A percentile compares a stretch with the other conserved stretches of the same genome.
Conservation (phyloP, 2,329 filamentous ascomycete genomes). For the Epichloe coenophiala region DNA sequence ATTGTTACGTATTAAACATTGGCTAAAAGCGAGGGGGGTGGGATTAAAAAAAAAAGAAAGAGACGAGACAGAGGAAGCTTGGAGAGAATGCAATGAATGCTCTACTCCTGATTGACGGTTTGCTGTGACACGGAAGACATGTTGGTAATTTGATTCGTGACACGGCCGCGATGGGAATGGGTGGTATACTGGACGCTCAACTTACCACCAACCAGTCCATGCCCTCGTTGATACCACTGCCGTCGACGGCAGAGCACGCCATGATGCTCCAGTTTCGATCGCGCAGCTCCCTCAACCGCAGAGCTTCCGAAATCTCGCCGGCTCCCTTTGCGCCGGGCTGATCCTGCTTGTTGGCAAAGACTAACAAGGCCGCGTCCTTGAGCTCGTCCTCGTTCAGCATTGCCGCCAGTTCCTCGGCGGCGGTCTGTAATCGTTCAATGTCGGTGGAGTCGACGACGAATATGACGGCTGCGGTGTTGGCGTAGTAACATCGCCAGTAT, state of each 20-base stretch:
- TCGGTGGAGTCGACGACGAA: constrained; percentile 98
- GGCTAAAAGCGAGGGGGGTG: not conserved
- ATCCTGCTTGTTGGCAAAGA: constrained; percentile 99
- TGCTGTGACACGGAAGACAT: constrained; percentile 15
- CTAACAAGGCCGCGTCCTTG: constrained; percentile 78
- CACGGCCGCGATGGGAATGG: not conserved
- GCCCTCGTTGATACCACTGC: constrained; percentile 84
- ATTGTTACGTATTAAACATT: constrained; percentile 17
- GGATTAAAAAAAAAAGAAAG: not conserved
- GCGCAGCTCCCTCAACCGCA: constrained; percentile 78
- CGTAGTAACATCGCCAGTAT: constrained; percentile 99
- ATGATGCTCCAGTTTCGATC: constrained; percentile 99
- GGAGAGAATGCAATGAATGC: not conserved
- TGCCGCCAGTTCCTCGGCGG: constrained; percentile 78
- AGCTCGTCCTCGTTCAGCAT: constrained; percentile 98
- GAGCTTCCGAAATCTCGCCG: constrained; percentile 87
- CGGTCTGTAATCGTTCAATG: constrained; percentile 86
- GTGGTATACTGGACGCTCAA: constrained; percentile 9
- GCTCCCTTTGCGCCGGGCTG: constrained; percentile 93
- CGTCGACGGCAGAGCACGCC: constrained; percentile 91
- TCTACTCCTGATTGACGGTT: constrained; percentile 24
- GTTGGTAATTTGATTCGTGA: not conserved
- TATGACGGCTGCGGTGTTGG: constrained; percentile 94
- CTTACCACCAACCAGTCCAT: constrained; percentile 97
- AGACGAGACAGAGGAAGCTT: not conserved